phyloP scores from a whole-genome alignment of 495 filamentous ascomycete species.

The Aspergillus biplanus region DNA sequence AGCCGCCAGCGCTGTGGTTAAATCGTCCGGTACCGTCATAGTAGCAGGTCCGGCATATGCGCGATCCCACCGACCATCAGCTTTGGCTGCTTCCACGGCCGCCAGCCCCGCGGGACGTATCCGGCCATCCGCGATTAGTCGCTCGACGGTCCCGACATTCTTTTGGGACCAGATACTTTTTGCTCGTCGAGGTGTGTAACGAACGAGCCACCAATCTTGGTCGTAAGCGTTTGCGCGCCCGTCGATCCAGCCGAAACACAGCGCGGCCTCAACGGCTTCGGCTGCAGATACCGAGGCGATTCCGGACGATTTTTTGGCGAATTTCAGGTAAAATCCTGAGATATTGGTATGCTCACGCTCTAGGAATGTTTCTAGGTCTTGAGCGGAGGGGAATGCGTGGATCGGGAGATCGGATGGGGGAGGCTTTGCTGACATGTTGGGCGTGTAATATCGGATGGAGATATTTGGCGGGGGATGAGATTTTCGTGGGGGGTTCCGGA shows the following conservation, averaged over 20 bases:
- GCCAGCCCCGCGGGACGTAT: constrained; percentile 51
- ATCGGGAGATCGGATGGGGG: constrained; percentile 38
- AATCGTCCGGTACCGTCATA: constrained; percentile 50
- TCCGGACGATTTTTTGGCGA: constrained; percentile 54
- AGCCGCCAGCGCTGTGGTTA: constrained; percentile 35
- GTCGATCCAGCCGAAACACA: constrained; percentile 66
- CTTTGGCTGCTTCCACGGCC: constrained; percentile 56
- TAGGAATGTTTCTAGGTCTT: constrained; percentile 51
- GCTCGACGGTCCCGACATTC: constrained; percentile 49
- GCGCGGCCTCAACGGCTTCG: constrained; percentile 56
- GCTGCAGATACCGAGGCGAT: constrained; percentile 51
- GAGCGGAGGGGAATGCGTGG: constrained; percentile 38
- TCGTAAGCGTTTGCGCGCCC: constrained; percentile 51
- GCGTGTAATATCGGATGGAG: background rate
- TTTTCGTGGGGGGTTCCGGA: background rate
- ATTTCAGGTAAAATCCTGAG: constrained; percentile 55
- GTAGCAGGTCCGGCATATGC: constrained; percentile 53
- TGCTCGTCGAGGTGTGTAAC: constrained; percentile 57
- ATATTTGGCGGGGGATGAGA: background rate
- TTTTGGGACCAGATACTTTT: constrained; percentile 58
- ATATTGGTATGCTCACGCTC: constrained; percentile 34
- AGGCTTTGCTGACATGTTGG: constrained; percentile 20
- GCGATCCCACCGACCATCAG: constrained; percentile 57
- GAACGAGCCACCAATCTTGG: constrained; percentile 46
- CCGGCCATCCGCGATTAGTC: constrained; percentile 43